These are phyloP conservation scores for Licmophora abbreviata DNA, from an alignment of 108 stramenopile genomes.

Conservation along the genomic window DNA sequence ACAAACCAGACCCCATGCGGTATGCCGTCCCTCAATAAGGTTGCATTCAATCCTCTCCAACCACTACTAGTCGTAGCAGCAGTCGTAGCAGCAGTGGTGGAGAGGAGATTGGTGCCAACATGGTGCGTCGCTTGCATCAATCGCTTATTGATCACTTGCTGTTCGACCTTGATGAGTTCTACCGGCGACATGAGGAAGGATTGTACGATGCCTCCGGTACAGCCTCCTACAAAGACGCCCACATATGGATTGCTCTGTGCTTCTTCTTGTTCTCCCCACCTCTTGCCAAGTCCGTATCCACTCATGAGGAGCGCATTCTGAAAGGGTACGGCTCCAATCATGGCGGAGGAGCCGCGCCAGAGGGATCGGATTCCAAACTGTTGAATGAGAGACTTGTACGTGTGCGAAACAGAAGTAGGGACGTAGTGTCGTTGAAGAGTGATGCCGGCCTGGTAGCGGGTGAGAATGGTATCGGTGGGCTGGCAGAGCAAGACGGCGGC, in stretches of 20 bases:
- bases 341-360: constrained; percentile 69
- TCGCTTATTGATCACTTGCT: constrained; percentile 42
- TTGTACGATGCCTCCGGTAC: constrained; percentile 67
- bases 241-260: constrained; percentile 17
- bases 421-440: neutral
- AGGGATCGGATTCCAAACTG: constrained; percentile 38
- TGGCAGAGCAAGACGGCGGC: constrained; percentile 56
- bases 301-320: constrained; percentile 83
- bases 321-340: constrained; percentile 77
- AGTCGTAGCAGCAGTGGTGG: constrained; percentile 4
- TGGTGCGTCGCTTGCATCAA: constrained; percentile 14
- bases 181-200: constrained; percentile 80
- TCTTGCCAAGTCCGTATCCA: constrained; percentile 75
- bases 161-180: constrained; percentile 72
- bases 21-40: constrained; percentile 63
- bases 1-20: constrained; percentile 84
- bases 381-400: constrained; percentile 22
- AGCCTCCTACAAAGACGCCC: constrained; percentile 77
- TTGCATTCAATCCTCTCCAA: constrained; percentile 73
- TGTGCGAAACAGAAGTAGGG: constrained; percentile 4
- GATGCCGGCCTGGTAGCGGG: constrained; percentile 54
- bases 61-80: neutral
- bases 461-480: constrained; percentile 76
- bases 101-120: constrained; percentile 10
- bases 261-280: constrained; percentile 17